These are phyloP conservation scores for Fonsecaea multimorphosa DNA, from an alignment of 2,329 filamentous ascomycete genomes.

Conservation along the genomic window DNA sequence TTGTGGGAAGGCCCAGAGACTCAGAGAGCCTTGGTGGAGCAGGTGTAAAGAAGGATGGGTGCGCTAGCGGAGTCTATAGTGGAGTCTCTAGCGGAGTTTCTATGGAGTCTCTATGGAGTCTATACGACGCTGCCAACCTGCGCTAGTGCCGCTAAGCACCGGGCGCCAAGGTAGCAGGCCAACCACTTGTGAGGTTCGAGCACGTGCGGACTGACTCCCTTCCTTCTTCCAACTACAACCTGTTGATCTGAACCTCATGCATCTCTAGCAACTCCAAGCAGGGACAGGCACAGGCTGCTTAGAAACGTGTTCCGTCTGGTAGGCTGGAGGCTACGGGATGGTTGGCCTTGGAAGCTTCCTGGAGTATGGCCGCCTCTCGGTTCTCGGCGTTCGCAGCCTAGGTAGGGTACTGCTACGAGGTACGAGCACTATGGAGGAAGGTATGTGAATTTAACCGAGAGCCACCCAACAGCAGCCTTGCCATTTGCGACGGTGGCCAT, in stretches of 20 bases:
- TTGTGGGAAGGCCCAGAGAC: neutral
- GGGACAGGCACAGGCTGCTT: neutral
- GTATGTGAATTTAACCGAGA: neutral
- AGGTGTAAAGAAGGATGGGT: too few relatives aligned
- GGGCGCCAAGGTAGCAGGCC: slow-evolving; percentile 13
- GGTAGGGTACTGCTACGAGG: too few relatives aligned
- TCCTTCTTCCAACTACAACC: slow-evolving; percentile 4
- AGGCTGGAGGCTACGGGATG: slow-evolving; percentile 1
- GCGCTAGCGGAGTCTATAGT: too few relatives aligned
- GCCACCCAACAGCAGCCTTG: slow-evolving; percentile 12
- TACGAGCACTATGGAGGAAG: neutral
- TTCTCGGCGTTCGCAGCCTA: too few relatives aligned
- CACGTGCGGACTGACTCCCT: slow-evolving; percentile 2
- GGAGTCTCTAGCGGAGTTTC: neutral
- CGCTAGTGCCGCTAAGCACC: slow-evolving; percentile 2
- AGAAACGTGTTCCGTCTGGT: slow-evolving; percentile 9
- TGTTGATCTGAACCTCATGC: neutral
- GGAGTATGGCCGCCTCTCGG: slow-evolving; percentile 7
- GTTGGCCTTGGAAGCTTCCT: neutral
- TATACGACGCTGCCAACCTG: neutral
- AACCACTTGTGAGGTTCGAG: slow-evolving; percentile 5
- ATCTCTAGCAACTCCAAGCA: slow-evolving; percentile 5
- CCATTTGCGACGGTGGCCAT: slow-evolving; percentile 11
- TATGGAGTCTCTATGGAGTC: neutral
- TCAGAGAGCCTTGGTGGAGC: neutral